phyloP scores from a whole-genome alignment of 2,329 filamentous ascomycete genomes.

The Pseudocercospora eumusae region DNA sequence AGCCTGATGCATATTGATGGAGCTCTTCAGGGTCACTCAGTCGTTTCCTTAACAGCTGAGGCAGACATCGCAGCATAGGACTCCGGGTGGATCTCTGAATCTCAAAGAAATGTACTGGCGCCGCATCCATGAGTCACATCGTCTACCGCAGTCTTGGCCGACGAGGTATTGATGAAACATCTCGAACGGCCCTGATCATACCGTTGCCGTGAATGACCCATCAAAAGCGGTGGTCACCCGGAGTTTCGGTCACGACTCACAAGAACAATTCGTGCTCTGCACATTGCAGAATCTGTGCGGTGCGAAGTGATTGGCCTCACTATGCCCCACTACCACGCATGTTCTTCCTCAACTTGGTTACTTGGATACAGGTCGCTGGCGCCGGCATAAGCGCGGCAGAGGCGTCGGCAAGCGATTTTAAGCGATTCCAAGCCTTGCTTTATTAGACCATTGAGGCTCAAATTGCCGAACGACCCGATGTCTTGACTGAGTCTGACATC shows the following conservation, averaged over 20 bases:
- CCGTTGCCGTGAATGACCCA: background rate
- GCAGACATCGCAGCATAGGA: background rate
- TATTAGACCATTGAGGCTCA: slow-evolving; percentile 5
- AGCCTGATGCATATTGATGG: too few species aligned
- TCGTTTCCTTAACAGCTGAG: too few species aligned
- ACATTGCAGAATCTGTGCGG: background rate
- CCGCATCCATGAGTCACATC: background rate
- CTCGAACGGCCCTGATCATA: slow-evolving; percentile 1
- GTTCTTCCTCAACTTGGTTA: background rate
- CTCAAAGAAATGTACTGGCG: background rate
- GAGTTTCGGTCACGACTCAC: slow-evolving; percentile 3
- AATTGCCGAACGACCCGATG: slow-evolving; percentile 10
- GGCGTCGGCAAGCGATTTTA: background rate
- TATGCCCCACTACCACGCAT: background rate
- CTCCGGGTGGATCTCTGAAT: background rate
- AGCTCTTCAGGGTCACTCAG: too few species aligned
- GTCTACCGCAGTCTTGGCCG: background rate
- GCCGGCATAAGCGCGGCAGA: background rate
- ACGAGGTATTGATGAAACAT: background rate
- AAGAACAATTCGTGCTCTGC: background rate
- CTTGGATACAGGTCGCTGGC: background rate
- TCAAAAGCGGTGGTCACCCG: background rate
- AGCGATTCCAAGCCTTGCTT: slow-evolving; percentile 4
- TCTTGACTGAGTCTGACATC: background rate
- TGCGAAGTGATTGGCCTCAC: background rate